A percentile compares a stretch with the other conserved stretches of the same genome.
Evolutionary conservation across 176 grass and related monocot genomes (phyloP).

Genomic region (Panicum miliaceum): DNA sequence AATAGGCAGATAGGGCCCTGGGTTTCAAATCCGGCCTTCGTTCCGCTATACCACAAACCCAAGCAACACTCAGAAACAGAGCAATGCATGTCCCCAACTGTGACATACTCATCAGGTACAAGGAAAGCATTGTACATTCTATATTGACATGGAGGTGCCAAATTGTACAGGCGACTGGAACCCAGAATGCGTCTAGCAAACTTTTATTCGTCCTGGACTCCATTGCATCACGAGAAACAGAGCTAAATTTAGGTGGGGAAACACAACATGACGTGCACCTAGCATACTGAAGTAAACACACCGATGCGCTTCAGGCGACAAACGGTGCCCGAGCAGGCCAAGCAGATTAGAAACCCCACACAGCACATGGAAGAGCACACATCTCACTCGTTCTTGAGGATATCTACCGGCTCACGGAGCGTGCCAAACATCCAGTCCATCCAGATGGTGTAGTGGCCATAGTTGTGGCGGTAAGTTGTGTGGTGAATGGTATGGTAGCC

Average conservation of each 20-base stretch:
- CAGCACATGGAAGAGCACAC: not conserved
- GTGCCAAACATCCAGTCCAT: slow-evolving; percentile 99
- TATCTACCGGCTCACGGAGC: slow-evolving; percentile 74
- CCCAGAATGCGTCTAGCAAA: slow-evolving; percentile 12
- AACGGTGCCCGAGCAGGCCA: not conserved
- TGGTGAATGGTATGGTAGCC: slow-evolving; percentile 99
- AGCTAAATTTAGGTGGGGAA: not conserved
- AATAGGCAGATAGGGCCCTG: not conserved
- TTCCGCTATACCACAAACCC: not conserved
- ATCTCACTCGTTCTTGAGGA: slow-evolving; percentile 60
- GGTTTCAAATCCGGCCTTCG: not conserved
- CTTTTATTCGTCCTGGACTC: slow-evolving; percentile 45
- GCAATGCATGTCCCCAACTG: not conserved
- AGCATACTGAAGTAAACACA: slow-evolving; percentile 21
- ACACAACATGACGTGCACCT: slow-evolving; percentile 36
- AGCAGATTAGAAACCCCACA: slow-evolving; percentile 35
- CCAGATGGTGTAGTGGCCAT: slow-evolving; percentile 94
- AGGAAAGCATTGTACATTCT: slow-evolving; percentile 16
- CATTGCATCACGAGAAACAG: slow-evolving; percentile 5
- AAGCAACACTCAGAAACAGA: not conserved
- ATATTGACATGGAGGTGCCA: not conserved
- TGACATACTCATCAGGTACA: not conserved
- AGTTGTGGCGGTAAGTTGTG: slow-evolving; percentile 95
- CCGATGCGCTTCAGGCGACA: not conserved
- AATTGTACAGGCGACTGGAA: slow-evolving; percentile 40